phyloP scores from a whole-genome alignment of 106 monocot genomes.

The Dendrobium officinale region DNA sequence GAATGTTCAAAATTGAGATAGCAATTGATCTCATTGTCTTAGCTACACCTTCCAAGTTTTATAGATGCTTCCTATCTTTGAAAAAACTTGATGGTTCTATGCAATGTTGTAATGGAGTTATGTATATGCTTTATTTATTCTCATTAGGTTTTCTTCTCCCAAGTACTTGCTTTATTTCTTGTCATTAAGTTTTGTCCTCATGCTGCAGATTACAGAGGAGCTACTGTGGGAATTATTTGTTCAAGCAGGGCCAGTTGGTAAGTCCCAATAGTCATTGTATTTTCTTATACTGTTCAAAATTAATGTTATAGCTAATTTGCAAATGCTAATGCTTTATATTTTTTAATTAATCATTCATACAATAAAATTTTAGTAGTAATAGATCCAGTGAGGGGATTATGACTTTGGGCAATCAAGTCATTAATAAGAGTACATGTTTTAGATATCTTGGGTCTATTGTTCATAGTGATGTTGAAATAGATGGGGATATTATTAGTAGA shows the following conservation, averaged over 20 bases:
- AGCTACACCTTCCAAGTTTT: too few species aligned
- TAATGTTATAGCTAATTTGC: not conserved
- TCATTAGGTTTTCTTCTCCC: not conserved
- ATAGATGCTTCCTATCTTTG: too few species aligned
- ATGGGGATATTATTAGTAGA: too few species aligned
- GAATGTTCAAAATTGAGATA: too few species aligned
- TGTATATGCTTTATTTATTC: not conserved
- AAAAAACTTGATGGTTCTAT: too few species aligned
- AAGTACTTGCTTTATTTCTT: not conserved
- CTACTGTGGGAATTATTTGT: constrained; percentile 88
- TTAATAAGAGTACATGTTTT: too few species aligned
- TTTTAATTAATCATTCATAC: not conserved
- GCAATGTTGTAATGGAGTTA: too few species aligned
- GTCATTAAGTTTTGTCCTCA: not conserved
- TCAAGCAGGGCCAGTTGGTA: constrained; percentile 94
- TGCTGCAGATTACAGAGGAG: constrained; percentile 62
- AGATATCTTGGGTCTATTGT: too few species aligned
- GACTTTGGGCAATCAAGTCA: too few species aligned
- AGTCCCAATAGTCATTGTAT: constrained; percentile 2
- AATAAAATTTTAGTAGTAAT: not conserved
- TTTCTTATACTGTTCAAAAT: not conserved
- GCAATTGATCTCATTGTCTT: too few species aligned
- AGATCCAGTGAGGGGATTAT: too few species aligned
- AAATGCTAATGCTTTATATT: not conserved
- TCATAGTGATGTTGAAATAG: too few species aligned